phyloP scores from a whole-genome alignment of 2,329 filamentous ascomycete genomes.

The Nothophoma quercina region DNA sequence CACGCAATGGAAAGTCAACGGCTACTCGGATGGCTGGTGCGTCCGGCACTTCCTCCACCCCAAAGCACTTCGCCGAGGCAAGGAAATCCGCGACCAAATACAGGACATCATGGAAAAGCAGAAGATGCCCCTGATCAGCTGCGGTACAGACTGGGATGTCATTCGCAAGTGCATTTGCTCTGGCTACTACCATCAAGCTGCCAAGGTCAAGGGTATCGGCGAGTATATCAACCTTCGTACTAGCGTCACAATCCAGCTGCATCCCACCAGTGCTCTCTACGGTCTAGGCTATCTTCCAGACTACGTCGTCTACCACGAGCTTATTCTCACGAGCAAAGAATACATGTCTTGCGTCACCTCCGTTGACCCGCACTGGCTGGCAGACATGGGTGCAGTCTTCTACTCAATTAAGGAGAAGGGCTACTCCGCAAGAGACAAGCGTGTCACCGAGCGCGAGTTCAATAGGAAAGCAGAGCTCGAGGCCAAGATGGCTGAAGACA shows the following conservation, averaged over 20 bases:
- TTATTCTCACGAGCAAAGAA: conserved; percentile 95
- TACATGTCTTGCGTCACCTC: conserved; percentile 98
- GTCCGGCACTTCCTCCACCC: conserved; percentile 90
- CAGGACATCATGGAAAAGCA: conserved; percentile 93
- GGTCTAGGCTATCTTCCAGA: conserved; percentile 93
- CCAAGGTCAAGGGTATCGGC: conserved; percentile 92
- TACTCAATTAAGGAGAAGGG: conserved; percentile 98
- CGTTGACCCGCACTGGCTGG: conserved; percentile 96
- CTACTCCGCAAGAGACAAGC: conserved; percentile 85
- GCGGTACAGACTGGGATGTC: conserved; percentile 96
- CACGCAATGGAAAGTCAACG: conserved; percentile 92
- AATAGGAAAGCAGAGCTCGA: conserved; percentile 94
- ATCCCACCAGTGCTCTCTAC: conserved; percentile 92
- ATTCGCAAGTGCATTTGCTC: conserved; percentile 97
- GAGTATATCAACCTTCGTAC: conserved; percentile 98
- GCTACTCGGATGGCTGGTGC: conserved; percentile 90
- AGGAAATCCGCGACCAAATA: conserved; percentile 93
- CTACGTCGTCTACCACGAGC: conserved; percentile 97
- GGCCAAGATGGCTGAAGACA: conserved; percentile 87
- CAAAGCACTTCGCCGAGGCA: conserved; percentile 90
- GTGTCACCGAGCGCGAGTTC: conserved; percentile 89
- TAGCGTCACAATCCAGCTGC: conserved; percentile 90
- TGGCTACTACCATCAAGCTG: conserved; percentile 97
- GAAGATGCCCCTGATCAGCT: conserved; percentile 86
- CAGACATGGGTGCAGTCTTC: conserved; percentile 94